Percentiles rank a stretch among this genome's conserved stretches.
These are phyloP conservation scores for Cladosporium oxysporum DNA, from an alignment of 2,329 filamentous ascomycete species.

Conservation along the genomic window DNA sequence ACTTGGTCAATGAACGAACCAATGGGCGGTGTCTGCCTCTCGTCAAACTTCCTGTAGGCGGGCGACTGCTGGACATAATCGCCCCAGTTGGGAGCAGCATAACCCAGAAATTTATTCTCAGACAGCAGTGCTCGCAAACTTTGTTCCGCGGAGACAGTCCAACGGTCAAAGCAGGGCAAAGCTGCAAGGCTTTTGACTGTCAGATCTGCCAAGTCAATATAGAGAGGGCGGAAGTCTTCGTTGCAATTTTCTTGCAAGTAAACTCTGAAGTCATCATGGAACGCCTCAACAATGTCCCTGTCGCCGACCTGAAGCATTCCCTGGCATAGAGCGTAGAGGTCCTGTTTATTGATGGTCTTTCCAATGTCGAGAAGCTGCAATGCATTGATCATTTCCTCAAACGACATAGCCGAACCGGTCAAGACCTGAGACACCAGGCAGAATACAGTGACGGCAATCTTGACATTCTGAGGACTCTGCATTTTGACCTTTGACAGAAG, in stretches of 20 bases:
- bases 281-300: not conserved
- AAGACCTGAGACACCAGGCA: not conserved
- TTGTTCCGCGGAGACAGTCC: not conserved
- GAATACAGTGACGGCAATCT: not conserved
- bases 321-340: not conserved
- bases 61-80: not conserved
- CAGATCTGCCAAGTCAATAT: not conserved
- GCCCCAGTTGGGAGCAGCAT: constrained; percentile 3
- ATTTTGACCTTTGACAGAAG: not conserved
- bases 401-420: not conserved
- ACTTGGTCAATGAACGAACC: not conserved
- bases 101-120: not conserved
- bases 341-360: not conserved
- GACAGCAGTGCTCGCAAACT: not conserved
- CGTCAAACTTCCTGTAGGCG: not conserved
- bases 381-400: not conserved
- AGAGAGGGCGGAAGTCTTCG: not conserved
- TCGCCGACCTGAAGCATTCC: not conserved
- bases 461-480: not conserved
- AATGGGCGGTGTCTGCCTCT: not conserved
- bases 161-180: not conserved
- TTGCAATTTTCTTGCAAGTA: not conserved
- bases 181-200: not conserved
- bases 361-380: not conserved
- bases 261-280: not conserved